Percentiles rank a stretch among this genome's conserved stretches.
These are phyloP conservation scores for Pelargonium fulgidum DNA, from an alignment of 441 rosid genomes.

Conservation along the genomic window DNA sequence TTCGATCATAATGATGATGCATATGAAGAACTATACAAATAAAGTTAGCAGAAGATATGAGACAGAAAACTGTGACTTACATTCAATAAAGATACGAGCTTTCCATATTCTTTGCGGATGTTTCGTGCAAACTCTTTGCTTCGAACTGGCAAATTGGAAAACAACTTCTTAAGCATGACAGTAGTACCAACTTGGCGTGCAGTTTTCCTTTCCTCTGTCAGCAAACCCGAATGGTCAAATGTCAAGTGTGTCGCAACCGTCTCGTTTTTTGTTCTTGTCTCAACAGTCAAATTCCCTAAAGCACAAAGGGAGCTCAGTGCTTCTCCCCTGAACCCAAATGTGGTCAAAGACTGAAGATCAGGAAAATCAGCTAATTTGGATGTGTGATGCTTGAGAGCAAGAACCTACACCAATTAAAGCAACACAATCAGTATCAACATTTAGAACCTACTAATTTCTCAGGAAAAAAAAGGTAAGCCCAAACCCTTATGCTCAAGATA, in stretches of 20 bases:
- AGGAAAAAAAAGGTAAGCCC: no score
- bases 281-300: conserved; percentile 71
- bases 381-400: conserved; percentile 88
- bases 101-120: conserved; percentile 89
- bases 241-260: conserved; percentile 70
- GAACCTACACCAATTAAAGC: conserved; percentile 41
- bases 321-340: conserved; percentile 96
- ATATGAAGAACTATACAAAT: neutral
- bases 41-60: neutral
- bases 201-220: conserved; percentile 57
- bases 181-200: conserved; percentile 92
- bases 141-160: conserved; percentile 83
- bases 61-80: conserved; percentile 39
- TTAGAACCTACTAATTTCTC: no score
- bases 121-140: conserved; percentile 89
- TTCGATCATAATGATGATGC: neutral
- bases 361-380: conserved; percentile 74
- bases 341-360: conserved; percentile 68
- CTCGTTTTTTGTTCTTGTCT: conserved; percentile 72
- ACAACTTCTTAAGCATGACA: conserved; percentile 72
- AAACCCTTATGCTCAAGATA: no score
- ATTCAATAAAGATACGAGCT: conserved; percentile 70
- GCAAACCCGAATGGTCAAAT: conserved; percentile 72
- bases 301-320: conserved; percentile 94
- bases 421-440: neutral